Percentiles rank a stretch among this genome's conserved stretches.
These are phyloP conservation scores for Mrakia gelida DNA, from an alignment of 768 basidiomycete species.

Conservation along the genomic window DNA sequence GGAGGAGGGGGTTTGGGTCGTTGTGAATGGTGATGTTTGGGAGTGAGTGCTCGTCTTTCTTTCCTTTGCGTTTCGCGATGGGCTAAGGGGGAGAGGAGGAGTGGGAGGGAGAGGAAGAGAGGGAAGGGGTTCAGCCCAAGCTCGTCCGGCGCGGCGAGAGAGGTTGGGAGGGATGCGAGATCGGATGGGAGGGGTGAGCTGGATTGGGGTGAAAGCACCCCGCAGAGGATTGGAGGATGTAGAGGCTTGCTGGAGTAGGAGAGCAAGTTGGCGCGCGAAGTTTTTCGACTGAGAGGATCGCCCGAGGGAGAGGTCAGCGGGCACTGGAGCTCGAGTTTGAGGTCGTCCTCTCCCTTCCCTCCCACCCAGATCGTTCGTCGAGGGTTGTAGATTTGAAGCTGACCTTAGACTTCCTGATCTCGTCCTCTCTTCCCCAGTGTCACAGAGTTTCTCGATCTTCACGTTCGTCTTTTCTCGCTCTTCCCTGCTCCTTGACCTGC, in stretches of 20 bases:
- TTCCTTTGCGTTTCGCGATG: background rate
- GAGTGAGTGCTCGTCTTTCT: background rate
- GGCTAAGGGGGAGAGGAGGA: background rate
- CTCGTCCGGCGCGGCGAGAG: background rate
- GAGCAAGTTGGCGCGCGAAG: too few relatives aligned
- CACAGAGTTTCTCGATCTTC: background rate
- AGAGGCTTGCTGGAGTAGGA: too few relatives aligned
- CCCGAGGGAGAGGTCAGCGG: too few relatives aligned
- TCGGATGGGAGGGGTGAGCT: background rate
- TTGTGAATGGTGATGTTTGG: slow-evolving; percentile 16
- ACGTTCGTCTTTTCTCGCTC: background rate
- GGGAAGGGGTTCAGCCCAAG: background rate
- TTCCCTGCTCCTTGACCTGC: background rate
- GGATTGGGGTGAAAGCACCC: too few relatives aligned
- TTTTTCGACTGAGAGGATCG: too few relatives aligned
- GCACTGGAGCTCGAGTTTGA: background rate
- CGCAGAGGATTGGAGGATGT: too few relatives aligned
- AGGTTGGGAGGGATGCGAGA: too few relatives aligned
- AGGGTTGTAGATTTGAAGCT: background rate
- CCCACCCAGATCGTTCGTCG: background rate
- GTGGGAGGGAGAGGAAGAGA: background rate
- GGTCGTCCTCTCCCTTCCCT: background rate
- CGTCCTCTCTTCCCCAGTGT: background rate
- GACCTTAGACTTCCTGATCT: background rate
- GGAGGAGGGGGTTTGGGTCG: slow-evolving; percentile 13